Conservation (phyloP, 208 protist genomes). For the Giardia duodenalis region DNA sequence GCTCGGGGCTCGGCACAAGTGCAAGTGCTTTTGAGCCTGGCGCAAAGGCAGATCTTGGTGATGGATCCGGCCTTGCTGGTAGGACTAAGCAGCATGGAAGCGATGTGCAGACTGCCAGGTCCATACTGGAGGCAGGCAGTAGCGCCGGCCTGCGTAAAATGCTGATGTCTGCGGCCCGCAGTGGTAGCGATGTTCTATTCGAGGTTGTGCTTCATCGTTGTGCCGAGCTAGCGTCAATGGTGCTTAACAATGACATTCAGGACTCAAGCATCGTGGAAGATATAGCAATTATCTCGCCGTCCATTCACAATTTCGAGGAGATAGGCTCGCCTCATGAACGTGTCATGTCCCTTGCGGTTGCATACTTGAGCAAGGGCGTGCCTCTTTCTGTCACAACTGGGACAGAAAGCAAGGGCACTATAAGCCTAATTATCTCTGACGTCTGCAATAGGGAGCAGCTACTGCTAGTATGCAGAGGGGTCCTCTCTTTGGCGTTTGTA, state of each 20-base stretch:
- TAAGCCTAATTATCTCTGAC: neutral
- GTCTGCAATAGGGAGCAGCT: neutral
- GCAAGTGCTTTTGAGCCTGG: neutral
- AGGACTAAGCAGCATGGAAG: neutral
- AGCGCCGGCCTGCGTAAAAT: neutral
- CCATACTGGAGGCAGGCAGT: neutral
- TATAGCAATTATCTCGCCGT: neutral
- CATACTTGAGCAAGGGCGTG: conserved; percentile 5
- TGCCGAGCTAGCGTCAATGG: neutral
- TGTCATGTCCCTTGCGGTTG: neutral
- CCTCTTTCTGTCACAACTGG: neutral
- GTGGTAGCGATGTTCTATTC: neutral
- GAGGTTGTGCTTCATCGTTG: neutral
- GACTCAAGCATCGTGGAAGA: neutral
- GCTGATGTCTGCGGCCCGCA: neutral
- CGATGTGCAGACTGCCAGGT: neutral
- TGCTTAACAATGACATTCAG: neutral
- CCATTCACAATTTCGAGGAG: neutral
- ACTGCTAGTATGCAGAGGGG: neutral
- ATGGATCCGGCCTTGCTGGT: neutral
- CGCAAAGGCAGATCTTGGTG: neutral
- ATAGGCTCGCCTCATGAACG: neutral
- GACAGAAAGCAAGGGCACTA: neutral
- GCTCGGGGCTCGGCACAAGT: neutral
- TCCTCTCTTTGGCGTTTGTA: neutral